A percentile compares a stretch with the other conserved stretches of the same genome.
phyloP scores from a whole-genome alignment of 768 basidiomycete species.

The Cyclocybe aegerita region DNA sequence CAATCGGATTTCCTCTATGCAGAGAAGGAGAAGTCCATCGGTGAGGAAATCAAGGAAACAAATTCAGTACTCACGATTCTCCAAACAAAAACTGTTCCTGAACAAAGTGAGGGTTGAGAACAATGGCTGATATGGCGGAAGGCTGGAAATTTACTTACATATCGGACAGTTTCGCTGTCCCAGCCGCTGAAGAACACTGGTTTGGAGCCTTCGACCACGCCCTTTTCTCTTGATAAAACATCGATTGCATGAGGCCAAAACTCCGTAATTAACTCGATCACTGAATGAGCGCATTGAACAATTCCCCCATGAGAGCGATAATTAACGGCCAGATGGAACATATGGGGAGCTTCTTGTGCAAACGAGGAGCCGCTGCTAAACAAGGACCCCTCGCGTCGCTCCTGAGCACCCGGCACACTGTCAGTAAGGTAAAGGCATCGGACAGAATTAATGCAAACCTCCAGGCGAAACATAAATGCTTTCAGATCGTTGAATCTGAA shows the following conservation, averaged over 20 bases:
- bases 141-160: constrained; percentile 22
- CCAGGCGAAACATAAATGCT: constrained; percentile 61
- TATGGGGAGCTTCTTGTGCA: constrained; percentile 13
- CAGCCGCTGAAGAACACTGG: constrained; percentile 59
- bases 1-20: constrained; percentile 43
- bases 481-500: constrained; percentile 74
- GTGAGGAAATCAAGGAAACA: not conserved
- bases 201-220: constrained; percentile 52
- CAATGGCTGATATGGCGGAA: not conserved
- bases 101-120: not conserved
- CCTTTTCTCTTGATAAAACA: constrained; percentile 51
- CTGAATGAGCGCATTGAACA: constrained; percentile 62
- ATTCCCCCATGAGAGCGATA: constrained; percentile 75
- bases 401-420: too few species aligned
- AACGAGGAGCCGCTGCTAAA: not conserved
- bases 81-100: constrained; percentile 61
- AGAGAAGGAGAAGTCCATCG: not conserved
- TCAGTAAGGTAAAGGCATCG: too few species aligned
- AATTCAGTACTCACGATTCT: constrained; percentile 36
- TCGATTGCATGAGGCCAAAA: constrained; percentile 74
- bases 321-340: constrained; percentile 59
- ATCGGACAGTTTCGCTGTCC: constrained; percentile 42
- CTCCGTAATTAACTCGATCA: constrained; percentile 56
- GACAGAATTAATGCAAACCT: constrained; percentile 36
- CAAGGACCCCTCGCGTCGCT: too few species aligned